Evolutionary conservation across 2,329 filamentous ascomycete species (phyloP).

Genomic region (Bipolaris cookei): DNA sequence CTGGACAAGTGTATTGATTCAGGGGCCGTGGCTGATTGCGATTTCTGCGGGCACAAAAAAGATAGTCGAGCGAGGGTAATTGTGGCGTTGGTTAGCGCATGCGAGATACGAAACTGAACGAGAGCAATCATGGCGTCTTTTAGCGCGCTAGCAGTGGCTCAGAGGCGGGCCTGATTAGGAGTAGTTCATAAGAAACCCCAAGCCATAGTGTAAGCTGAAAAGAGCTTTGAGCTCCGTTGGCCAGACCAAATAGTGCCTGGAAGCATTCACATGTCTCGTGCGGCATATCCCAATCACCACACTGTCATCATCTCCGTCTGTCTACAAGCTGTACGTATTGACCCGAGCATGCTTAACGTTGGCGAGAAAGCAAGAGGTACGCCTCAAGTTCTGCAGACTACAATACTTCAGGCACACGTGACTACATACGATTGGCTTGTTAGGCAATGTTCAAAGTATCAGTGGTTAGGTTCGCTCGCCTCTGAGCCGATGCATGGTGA

Average conservation of each 20-base stretch:
- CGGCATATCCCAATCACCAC: neutral
- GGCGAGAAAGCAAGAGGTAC: neutral
- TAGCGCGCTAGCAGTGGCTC: neutral
- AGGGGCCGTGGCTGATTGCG: neutral
- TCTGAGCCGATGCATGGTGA: too few relatives aligned
- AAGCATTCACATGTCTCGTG: neutral
- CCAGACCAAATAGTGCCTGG: neutral
- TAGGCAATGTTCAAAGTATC: too few relatives aligned
- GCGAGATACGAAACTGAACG: too few relatives aligned
- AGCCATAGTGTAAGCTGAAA: neutral
- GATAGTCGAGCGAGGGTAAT: neutral
- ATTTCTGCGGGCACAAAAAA: neutral
- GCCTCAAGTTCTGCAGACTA: neutral
- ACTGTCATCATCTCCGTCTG: neutral
- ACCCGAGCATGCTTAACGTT: neutral
- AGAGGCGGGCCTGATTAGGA: neutral
- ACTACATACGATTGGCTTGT: too few relatives aligned
- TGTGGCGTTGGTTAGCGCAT: neutral
- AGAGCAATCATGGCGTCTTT: neutral
- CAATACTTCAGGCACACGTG: neutral
- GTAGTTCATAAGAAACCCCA: neutral
- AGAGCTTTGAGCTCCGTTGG: neutral
- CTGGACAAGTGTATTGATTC: neutral
- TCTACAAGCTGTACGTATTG: neutral
- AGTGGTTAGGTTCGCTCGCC: too few relatives aligned